phyloP scores from a whole-genome alignment of 83 land plant species.

The Diphasiastrum complanatum region DNA sequence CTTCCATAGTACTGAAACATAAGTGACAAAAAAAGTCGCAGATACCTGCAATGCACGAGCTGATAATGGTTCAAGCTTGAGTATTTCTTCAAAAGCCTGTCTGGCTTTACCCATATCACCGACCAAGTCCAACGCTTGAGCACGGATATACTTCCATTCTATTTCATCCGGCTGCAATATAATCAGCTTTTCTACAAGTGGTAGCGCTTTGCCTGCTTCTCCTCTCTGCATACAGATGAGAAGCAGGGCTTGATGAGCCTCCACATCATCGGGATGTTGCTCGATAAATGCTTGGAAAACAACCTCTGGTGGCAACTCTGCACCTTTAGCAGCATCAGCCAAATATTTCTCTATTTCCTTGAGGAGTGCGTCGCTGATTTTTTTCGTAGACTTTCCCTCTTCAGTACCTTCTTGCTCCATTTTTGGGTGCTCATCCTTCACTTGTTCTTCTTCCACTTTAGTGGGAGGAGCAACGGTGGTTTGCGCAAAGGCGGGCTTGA shows the following conservation, averaged over 20 bases:
- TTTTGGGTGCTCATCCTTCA: too few species aligned
- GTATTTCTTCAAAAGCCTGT: conserved; percentile 39
- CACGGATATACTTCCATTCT: conserved; percentile 58
- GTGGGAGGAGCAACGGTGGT: too few species aligned
- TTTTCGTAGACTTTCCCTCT: too few species aligned
- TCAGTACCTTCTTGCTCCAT: too few species aligned
- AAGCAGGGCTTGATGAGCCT: conserved; percentile 40
- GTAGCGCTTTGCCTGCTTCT: conserved; percentile 38
- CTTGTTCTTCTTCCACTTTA: too few species aligned
- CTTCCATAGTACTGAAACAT: neutral
- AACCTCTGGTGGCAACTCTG: too few species aligned
- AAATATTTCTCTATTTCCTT: too few species aligned
- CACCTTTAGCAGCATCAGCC: too few species aligned
- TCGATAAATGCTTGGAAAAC: too few species aligned
- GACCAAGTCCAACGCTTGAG: conserved; percentile 47
- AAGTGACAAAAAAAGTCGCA: neutral
- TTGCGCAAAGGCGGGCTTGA: too few species aligned
- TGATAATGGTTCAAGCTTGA: conserved; percentile 40
- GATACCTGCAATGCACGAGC: conserved; percentile 55
- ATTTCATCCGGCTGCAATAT: conserved; percentile 42
- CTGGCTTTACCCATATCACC: conserved; percentile 39
- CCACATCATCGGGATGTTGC: conserved; percentile 28
- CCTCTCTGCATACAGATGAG: conserved; percentile 43
- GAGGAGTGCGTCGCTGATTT: too few species aligned
- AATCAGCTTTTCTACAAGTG: conserved; percentile 48